These are phyloP conservation scores for Vanrija humicola DNA, from an alignment of 1,284 basidiomycete species.

Conservation along the genomic window DNA sequence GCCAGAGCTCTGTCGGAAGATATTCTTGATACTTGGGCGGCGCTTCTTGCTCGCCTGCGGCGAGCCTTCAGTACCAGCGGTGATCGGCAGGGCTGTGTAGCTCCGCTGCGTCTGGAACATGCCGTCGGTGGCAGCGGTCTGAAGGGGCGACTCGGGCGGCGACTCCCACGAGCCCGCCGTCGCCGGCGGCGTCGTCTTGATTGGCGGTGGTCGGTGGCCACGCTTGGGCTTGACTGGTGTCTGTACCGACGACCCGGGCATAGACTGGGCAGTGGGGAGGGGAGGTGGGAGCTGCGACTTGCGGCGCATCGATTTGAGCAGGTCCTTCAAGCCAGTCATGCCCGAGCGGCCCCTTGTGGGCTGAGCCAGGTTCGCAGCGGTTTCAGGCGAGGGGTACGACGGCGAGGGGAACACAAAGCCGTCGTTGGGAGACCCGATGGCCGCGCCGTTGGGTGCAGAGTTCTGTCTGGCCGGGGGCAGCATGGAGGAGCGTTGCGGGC, in stretches of 20 bases:
- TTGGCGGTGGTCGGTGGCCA: slow-evolving; percentile 10
- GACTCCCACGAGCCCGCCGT: slow-evolving; percentile 5
- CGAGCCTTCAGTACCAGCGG: neutral
- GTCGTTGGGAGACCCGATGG: too few species aligned
- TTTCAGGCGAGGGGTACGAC: slow-evolving; percentile 30
- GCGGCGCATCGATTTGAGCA: slow-evolving; percentile 19
- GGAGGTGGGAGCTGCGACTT: too few species aligned
- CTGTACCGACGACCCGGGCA: neutral
- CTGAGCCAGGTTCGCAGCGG: slow-evolving; percentile 19
- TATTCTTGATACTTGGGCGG: slow-evolving; percentile 32
- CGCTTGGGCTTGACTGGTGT: slow-evolving; percentile 3
- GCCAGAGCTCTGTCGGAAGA: slow-evolving; percentile 39
- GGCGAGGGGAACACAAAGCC: slow-evolving; percentile 28
- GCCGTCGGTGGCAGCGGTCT: neutral
- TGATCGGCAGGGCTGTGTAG: neutral
- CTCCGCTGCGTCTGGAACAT: neutral
- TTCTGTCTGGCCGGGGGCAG: too few species aligned
- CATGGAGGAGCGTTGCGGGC: too few species aligned
- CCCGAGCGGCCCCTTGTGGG: slow-evolving; percentile 21
- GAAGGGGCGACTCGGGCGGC: slow-evolving; percentile 5
- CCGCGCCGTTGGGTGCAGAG: too few species aligned
- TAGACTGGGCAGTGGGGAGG: neutral
- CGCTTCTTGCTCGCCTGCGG: slow-evolving; percentile 8
- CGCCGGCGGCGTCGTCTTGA: slow-evolving; percentile 7
- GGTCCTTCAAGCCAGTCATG: slow-evolving; percentile 41